Evolutionary conservation across 495 filamentous ascomycete species (phyloP).

Genomic region (Viridothelium virens): DNA sequence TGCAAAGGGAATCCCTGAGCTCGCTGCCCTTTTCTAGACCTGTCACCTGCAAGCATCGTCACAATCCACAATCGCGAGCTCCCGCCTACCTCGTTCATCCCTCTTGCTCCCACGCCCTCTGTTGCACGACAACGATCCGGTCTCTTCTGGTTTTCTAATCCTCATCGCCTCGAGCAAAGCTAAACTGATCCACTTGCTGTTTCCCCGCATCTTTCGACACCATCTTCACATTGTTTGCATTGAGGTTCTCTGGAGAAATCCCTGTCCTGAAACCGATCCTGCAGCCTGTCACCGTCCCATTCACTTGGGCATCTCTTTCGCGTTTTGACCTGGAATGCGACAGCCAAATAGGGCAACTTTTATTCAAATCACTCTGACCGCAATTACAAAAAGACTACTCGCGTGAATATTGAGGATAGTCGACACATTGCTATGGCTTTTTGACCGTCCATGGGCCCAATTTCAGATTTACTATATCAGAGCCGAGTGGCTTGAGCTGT

Average conservation of each 20-base stretch:
- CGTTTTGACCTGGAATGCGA: slow-evolving; percentile 4
- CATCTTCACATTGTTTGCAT: neutral
- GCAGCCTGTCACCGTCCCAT: neutral
- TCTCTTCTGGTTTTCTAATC: neutral
- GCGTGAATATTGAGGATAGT: neutral
- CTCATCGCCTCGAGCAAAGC: neutral
- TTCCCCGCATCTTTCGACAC: neutral
- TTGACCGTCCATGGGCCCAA: neutral
- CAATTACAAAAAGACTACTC: neutral
- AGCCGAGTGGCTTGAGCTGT: neutral
- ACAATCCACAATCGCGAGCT: neutral
- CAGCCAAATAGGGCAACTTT: neutral
- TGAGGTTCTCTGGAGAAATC: neutral
- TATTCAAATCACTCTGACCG: slow-evolving; percentile 3
- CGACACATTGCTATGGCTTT: neutral
- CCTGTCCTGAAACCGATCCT: slow-evolving; percentile 3
- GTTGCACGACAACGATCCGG: slow-evolving; percentile 8
- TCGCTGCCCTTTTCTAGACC: neutral
- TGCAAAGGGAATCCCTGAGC: slow-evolving; percentile 5
- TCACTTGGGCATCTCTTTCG: neutral
- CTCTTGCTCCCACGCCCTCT: neutral
- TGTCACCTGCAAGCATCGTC: slow-evolving; percentile 11
- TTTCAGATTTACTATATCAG: neutral
- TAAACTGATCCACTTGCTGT: neutral
- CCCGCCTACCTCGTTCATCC: neutral